These are phyloP conservation scores for Tarenaya hassleriana DNA, from an alignment of 345 rosid species.

Conservation along the genomic window DNA sequence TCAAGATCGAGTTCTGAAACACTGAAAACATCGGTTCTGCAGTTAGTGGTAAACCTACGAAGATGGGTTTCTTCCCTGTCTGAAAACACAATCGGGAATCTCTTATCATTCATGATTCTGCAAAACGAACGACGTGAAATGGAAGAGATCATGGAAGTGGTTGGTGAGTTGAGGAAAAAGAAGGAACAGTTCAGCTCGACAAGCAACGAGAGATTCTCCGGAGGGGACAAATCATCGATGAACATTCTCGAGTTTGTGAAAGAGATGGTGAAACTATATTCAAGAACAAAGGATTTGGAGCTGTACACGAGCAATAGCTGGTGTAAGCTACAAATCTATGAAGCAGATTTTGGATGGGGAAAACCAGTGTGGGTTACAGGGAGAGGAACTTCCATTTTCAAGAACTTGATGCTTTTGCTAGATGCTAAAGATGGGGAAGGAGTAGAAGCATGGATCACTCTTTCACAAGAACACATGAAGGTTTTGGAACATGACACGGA, in stretches of 20 bases:
- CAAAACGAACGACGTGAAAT: constrained; percentile 18
- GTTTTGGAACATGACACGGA: constrained; percentile 22
- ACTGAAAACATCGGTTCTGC: constrained; percentile 17
- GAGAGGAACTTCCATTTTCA: constrained; percentile 22
- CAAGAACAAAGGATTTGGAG: constrained; percentile 22
- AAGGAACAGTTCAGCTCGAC: constrained; percentile 8
- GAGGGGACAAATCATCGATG: background rate
- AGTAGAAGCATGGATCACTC: constrained; percentile 44
- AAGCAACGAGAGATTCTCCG: constrained; percentile 9
- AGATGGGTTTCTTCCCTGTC: constrained; percentile 18
- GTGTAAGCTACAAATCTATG: constrained; percentile 36
- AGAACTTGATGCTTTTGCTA: constrained; percentile 30
- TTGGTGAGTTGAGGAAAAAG: constrained; percentile 16
- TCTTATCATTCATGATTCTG: constrained; percentile 24
- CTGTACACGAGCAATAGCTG: constrained; percentile 33
- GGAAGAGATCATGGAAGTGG: constrained; percentile 20
- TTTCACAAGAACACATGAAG: constrained; percentile 26
- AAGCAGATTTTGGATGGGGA: constrained; percentile 56
- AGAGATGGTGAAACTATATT: constrained; percentile 13
- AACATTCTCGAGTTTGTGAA: constrained; percentile 4
- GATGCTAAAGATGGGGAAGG: constrained; percentile 36
- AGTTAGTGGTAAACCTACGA: constrained; percentile 23
- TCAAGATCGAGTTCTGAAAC: constrained; percentile 13
- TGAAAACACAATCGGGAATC: constrained; percentile 26
- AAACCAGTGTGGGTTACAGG: constrained; percentile 38